Evolutionary conservation across 2,329 filamentous ascomycete species (phyloP), one percentile per base, ranked within the genome.

Genomic region (Sclerotinia sclerotiorum): DNA sequence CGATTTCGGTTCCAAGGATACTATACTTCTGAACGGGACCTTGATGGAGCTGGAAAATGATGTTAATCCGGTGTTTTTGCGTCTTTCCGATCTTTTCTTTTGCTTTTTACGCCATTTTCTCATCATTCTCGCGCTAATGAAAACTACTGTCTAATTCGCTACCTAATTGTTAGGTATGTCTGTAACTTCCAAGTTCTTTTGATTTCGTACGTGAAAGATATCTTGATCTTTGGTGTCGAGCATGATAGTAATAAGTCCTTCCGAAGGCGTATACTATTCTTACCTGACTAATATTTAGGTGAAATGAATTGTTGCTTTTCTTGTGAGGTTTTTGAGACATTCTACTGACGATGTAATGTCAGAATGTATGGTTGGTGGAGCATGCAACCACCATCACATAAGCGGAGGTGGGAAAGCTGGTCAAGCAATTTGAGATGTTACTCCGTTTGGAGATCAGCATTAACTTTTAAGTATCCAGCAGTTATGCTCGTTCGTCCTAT

Each of bases 301-400:
- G n/a, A 49, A 49, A 65, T 65, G 63, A 57, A 17, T 35, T 49
- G 39, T 51, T 52, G 42, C 54, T 60, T 67, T 67, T 60, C 44
- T 57, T 39, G 63, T 60, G 27, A 48, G 29, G 49, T 35, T 48
- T 63, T 68, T 68, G 49, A 68, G 65, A 67, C 65, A 67, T 67
- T 62, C 55, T 54, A 46, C 24, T 62, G n/a, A 62, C 46, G n/a
- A 62, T 62, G 44, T 62, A 62, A 62, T 62, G 44, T 39, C 29
- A 49, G 44, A 39, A 24, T 35, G 58, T 49, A 61, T 51, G 29
- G 58, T 42, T 35, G 44, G 58, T 62, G 58, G 44, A 62, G 49
- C 29, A 49, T 51, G n/a, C 60, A 62, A 51, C 60, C 44, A 49
- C 49, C 58, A 51, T 62, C 60, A 62, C 60, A 61, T 56, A 65